Evolutionary conservation across 225 moss, liverwort and hornwort genomes (phyloP).

Genomic region (Lunularia cruciata): DNA sequence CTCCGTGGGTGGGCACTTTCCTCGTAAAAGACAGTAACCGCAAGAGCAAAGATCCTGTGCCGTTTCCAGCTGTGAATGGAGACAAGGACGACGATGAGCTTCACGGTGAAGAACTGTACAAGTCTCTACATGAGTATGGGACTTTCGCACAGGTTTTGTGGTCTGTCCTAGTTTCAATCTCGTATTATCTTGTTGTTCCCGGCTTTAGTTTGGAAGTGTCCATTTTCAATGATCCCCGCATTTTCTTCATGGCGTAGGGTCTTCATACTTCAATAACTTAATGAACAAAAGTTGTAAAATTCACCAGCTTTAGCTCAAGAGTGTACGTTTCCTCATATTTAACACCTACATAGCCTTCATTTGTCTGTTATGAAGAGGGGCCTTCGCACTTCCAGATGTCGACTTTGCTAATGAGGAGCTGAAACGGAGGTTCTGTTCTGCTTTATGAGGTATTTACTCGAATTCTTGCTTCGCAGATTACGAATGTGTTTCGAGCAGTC

Average conservation of each 20-base stretch:
- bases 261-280: too few species aligned
- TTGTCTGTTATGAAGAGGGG: too few species aligned
- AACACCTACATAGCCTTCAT: too few species aligned
- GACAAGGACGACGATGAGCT: slow-evolving; percentile 73
- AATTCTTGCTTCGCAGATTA: slow-evolving; percentile 52
- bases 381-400: too few species aligned
- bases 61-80: slow-evolving; percentile 60
- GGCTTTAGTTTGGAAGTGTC: too few species aligned
- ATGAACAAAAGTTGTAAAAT: too few species aligned
- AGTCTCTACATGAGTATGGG: slow-evolving; percentile 93
- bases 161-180: slow-evolving; percentile 49
- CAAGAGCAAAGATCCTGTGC: slow-evolving; percentile 65
- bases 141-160: slow-evolving; percentile 95
- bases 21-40: slow-evolving; percentile 66
- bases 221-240: too few species aligned
- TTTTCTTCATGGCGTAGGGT: too few species aligned
- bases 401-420: too few species aligned
- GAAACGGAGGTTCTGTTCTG: too few species aligned
- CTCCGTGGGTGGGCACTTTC: slow-evolving; percentile 96
- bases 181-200: neutral
- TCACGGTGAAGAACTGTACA: slow-evolving; percentile 89
- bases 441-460: neutral
- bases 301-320: too few species aligned
- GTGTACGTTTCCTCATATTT: too few species aligned
- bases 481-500: slow-evolving; percentile 85